Conservation (phyloP, 1,284 basidiomycete genomes). For the Rugosomyces carneus region DNA sequence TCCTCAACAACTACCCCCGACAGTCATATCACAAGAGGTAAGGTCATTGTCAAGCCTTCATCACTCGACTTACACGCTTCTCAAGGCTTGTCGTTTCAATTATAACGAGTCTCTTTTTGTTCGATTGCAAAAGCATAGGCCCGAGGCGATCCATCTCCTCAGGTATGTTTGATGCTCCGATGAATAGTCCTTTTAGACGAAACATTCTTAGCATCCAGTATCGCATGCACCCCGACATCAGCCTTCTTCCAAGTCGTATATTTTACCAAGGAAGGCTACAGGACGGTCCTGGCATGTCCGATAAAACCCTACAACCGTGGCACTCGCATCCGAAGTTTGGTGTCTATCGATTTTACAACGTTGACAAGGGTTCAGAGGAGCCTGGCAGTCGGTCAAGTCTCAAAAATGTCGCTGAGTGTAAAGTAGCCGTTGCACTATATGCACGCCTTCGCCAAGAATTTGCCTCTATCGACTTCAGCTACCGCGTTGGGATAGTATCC, state of each 20-base stretch:
- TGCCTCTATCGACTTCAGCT: conserved; percentile 58
- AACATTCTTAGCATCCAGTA: conserved; percentile 80
- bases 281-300: conserved; percentile 88
- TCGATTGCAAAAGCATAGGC: conserved; percentile 76
- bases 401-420: conserved; percentile 74
- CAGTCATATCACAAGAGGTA: conserved; percentile 85
- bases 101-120: conserved; percentile 96
- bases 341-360: conserved; percentile 87
- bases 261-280: conserved; percentile 84
- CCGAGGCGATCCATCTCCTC: conserved; percentile 83
- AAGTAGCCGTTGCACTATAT: conserved; percentile 78
- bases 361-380: conserved; percentile 56
- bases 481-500: conserved; percentile 85
- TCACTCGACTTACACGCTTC: not conserved
- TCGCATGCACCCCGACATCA: conserved; percentile 98
- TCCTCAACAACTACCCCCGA: conserved; percentile 95
- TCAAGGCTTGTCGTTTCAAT: conserved; percentile 65
- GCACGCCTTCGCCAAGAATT: conserved; percentile 68
- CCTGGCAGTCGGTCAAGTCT: conserved; percentile 54
- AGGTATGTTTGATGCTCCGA: conserved; percentile 47
- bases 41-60: not conserved
- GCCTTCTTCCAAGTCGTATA: conserved; percentile 79
- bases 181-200: conserved; percentile 8
- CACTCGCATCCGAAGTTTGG: conserved; percentile 78
- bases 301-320: conserved; percentile 84